A percentile compares a stretch with the other conserved stretches of the same genome.
phyloP scores from a whole-genome alignment of 2,329 filamentous ascomycete species.

The Microdochium bolleyi region DNA sequence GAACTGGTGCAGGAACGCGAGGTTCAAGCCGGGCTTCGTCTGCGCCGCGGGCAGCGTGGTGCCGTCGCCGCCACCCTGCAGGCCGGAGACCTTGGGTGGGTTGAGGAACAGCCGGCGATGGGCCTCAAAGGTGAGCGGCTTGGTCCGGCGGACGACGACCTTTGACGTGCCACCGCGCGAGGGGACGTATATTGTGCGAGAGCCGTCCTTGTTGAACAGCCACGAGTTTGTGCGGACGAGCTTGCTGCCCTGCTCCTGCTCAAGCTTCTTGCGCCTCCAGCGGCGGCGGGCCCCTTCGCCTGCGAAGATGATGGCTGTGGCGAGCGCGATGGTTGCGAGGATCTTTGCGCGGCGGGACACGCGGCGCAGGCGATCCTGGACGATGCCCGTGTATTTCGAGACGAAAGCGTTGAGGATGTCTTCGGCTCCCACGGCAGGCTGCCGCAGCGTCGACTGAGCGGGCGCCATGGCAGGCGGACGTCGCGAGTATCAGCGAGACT shows the following conservation, averaged over 20 bases:
- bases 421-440: constrained; percentile 44
- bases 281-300: constrained; percentile 73
- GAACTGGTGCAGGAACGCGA: constrained; percentile 96
- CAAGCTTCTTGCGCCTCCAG: constrained; percentile 65
- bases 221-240: constrained; percentile 88
- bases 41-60: constrained; percentile 70
- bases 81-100: constrained; percentile 73
- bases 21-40: constrained; percentile 87
- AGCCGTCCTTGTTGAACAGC: constrained; percentile 88
- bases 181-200: constrained; percentile 88
- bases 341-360: constrained; percentile 67
- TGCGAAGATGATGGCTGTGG: constrained; percentile 69
- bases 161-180: constrained; percentile 84
- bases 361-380: constrained; percentile 46
- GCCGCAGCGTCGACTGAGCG: constrained; percentile 74
- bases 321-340: constrained; percentile 66
- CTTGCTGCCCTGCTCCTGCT: constrained; percentile 74
- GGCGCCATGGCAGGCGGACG: constrained; percentile 52
- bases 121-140: constrained; percentile 90
- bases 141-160: constrained; percentile 84
- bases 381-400: constrained; percentile 47
- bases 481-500: constrained; percentile 5
- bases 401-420: constrained; percentile 59
- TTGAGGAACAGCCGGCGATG: constrained; percentile 90
- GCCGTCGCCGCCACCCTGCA: constrained; percentile 63